Evolutionary conservation across 2,329 filamentous ascomycete genomes (phyloP), one percentile per base, ranked within the genome.

Genomic region (Diplodia scrobiculata): DNA sequence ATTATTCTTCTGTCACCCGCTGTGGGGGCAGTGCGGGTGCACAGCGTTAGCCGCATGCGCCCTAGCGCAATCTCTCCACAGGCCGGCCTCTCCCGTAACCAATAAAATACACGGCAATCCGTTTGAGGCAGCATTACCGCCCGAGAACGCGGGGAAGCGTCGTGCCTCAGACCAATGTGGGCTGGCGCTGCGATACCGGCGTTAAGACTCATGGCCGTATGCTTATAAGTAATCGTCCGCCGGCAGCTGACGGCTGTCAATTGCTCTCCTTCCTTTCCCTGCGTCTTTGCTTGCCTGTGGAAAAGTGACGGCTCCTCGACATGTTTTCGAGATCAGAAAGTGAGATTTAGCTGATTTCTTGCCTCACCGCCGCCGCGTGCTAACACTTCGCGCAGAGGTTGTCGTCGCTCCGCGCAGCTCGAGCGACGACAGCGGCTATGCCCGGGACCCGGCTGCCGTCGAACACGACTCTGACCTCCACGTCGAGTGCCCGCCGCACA

Each of bases 401-500:
- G 58, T 41, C 58, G 60, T 52, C 21, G 60, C 48, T 25, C 60
- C 60, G 17, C 60, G 52, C 27, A 55, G 63, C 51, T 55, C 63
- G 36, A 65, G 50, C 38, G 63, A 65, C 34, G 63, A 64, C 34
- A 27, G 25, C 62, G 50, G 36, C 62, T 64, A 54, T 48, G 29
- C 13, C 27, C 47, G 10, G 2, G 47, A 53, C 21, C 27, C 48
- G 17, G 60, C 71, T 54, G 70, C 65, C 41, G 65, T 67, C 66
- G 68, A 64, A 21, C 75, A 78, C 69, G 75, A 79, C 66, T 76
- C 79, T 32, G 78, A 80, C 45, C 71, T 75, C 3, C 73, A 74
- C 17, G 75, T 79, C 19, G 69, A 71, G 13, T 84, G 82, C 69
- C 82, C 82, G 9, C 72, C 81, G 27, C 79, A 82, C 67, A 84